phyloP scores from a whole-genome alignment of 192 early-diverging fungal species.

The Spinellus fusiger region DNA sequence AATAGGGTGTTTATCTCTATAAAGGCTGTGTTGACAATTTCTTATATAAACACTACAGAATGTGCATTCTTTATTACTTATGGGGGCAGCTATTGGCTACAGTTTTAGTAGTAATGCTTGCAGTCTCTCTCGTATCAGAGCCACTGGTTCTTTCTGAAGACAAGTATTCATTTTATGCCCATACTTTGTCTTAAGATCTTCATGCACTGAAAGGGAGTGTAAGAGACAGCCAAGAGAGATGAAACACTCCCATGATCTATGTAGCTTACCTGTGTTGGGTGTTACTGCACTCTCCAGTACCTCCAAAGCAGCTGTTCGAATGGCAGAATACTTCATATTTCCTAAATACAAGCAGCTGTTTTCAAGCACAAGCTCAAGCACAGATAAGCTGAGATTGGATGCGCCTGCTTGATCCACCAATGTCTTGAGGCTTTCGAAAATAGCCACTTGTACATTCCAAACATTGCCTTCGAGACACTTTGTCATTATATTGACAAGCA shows the following conservation, averaged over 20 bases:
- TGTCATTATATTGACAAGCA: slow-evolving; percentile 43
- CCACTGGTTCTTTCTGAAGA: slow-evolving; percentile 9
- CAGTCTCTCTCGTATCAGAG: slow-evolving; percentile 9
- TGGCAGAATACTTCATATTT: slow-evolving; percentile 60
- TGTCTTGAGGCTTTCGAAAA: slow-evolving; percentile 59
- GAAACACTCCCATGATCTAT: no score
- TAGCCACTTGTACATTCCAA: slow-evolving; percentile 78
- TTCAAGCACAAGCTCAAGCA: slow-evolving; percentile 5
- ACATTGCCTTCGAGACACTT: slow-evolving; percentile 56
- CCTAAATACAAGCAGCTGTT: slow-evolving; percentile 36
- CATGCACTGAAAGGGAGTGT: slow-evolving; percentile 11
- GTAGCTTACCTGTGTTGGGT: slow-evolving; percentile 1
- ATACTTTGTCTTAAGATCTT: neutral
- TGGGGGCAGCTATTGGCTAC: neutral
- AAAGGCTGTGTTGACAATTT: no score
- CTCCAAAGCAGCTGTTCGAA: slow-evolving; percentile 53
- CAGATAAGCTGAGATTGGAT: neutral
- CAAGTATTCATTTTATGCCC: neutral
- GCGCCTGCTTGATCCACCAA: slow-evolving; percentile 38
- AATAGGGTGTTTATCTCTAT: neutral
- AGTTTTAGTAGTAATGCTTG: neutral
- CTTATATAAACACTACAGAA: no score
- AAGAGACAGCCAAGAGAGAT: no score
- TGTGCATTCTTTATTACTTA: no score
- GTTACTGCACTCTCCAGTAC: slow-evolving; percentile 14